Conservation (phyloP, 2,329 filamentous ascomycete genomes). For the Penicillium frequentans region DNA sequence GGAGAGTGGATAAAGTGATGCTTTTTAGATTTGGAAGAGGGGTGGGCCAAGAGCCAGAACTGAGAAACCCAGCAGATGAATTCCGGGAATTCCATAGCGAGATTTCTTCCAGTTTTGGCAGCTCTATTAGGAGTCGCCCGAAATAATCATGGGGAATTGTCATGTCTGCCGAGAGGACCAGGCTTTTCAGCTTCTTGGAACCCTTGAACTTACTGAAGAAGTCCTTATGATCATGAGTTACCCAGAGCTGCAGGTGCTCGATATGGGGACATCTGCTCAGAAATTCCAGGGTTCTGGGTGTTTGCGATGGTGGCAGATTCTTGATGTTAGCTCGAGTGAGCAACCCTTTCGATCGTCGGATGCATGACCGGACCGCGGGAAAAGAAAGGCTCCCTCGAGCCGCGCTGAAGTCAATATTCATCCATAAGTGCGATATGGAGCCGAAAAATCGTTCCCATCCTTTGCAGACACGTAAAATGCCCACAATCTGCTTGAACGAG, state of each 20-base stretch:
- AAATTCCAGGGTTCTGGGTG: slow-evolving; percentile 28
- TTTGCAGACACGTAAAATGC: slow-evolving; percentile 55
- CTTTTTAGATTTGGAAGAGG: slow-evolving; percentile 32
- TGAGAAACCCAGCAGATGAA: not conserved
- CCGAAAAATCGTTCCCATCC: slow-evolving; percentile 55
- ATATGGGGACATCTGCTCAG: slow-evolving; percentile 37
- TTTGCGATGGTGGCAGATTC: slow-evolving; percentile 28
- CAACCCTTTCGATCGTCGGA: slow-evolving; percentile 35
- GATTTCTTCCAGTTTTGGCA: slow-evolving; percentile 31
- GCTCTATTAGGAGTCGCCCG: slow-evolving; percentile 23
- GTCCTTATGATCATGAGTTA: slow-evolving; percentile 14
- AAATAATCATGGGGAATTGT: slow-evolving; percentile 25
- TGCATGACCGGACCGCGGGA: slow-evolving; percentile 35
- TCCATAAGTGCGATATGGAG: slow-evolving; percentile 51
- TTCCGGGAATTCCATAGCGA: slow-evolving; percentile 21
- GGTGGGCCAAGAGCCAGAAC: slow-evolving; percentile 14
- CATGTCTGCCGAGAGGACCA: slow-evolving; percentile 28
- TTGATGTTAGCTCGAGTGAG: slow-evolving; percentile 33
- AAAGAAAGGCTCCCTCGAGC: slow-evolving; percentile 45
- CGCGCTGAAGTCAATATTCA: slow-evolving; percentile 53
- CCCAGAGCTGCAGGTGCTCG: slow-evolving; percentile 31
- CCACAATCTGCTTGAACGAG: slow-evolving; percentile 52
- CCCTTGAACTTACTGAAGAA: slow-evolving; percentile 29
- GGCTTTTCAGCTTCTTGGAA: slow-evolving; percentile 25
- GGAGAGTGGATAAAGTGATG: slow-evolving; percentile 19